These are phyloP conservation scores for Phytophthora foliorum DNA, from an alignment of 352 stramenopile genomes.

Conservation along the genomic window DNA sequence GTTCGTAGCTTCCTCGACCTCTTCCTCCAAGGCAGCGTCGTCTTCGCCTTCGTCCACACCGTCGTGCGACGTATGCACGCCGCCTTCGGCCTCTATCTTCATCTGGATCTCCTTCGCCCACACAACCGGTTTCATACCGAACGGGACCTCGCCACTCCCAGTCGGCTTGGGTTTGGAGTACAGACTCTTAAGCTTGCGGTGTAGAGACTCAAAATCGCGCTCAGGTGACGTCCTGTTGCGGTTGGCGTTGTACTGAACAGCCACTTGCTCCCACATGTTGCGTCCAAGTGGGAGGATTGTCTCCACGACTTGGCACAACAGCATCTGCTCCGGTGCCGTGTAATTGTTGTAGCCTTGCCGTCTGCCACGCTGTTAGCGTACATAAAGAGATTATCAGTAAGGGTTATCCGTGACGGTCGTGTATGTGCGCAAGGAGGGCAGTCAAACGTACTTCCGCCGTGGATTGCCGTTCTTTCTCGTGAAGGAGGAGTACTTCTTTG, in stretches of 20 bases:
- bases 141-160: neutral
- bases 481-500: too few species aligned
- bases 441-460: too few species aligned
- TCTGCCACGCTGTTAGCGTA: neutral
- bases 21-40: neutral
- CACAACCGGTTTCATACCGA: neutral
- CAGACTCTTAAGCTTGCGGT: conserved; percentile 4
- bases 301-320: neutral
- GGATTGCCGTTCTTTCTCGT: too few species aligned
- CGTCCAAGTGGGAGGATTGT: neutral
- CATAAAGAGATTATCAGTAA: too few species aligned
- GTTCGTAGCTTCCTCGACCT: too few species aligned
- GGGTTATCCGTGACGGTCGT: too few species aligned
- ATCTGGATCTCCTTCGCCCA: neutral
- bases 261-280: conserved; percentile 8
- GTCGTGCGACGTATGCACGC: conserved; percentile 1
- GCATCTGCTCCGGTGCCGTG: neutral
- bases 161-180: neutral
- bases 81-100: neutral
- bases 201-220: conserved; percentile 4
- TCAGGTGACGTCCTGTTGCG: neutral
- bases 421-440: too few species aligned
- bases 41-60: conserved; percentile 1
- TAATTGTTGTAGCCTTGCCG: conserved; percentile 5
- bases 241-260: neutral